phyloP scores from a whole-genome alignment of 2,329 filamentous ascomycete species.

The Stachybotrys chlorohalonatus region DNA sequence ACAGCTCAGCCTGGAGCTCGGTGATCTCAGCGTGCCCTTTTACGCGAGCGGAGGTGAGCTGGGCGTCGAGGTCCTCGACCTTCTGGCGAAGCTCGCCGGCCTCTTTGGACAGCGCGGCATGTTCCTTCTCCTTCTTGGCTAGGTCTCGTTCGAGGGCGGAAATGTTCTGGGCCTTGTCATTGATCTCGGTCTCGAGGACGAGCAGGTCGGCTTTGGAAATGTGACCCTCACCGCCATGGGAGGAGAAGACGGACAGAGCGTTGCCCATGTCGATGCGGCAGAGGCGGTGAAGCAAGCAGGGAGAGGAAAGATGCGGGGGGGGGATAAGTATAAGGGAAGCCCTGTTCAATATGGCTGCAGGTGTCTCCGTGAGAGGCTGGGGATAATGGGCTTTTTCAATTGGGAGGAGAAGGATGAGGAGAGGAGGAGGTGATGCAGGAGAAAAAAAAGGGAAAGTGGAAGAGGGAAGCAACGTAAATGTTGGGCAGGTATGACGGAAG shows the following conservation, averaged over 20 bases:
- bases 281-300: not conserved
- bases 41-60: conserved; percentile 18
- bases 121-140: conserved; percentile 28
- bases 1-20: conserved; percentile 24
- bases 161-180: conserved; percentile 28
- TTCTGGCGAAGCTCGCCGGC: conserved; percentile 27
- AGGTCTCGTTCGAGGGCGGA: conserved; percentile 20
- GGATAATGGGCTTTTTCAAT: not conserved
- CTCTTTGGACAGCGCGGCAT: conserved; percentile 22
- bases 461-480: not conserved
- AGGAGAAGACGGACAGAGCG: conserved; percentile 28
- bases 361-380: too few relatives aligned
- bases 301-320: not conserved
- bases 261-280: conserved; percentile 24
- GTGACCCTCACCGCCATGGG: conserved; percentile 20
- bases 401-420: not conserved
- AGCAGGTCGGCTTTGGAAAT: conserved; percentile 16
- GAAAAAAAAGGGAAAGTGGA: not conserved
- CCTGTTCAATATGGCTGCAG: not conserved
- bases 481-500: not conserved
- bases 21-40: conserved; percentile 22
- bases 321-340: not conserved
- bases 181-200: conserved; percentile 26
- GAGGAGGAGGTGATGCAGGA: not conserved
- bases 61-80: conserved; percentile 24